Percentiles rank a stretch among this genome's conserved stretches.
phyloP scores from a whole-genome alignment of 2,329 filamentous ascomycete genomes.

The Cercospora beticola region DNA sequence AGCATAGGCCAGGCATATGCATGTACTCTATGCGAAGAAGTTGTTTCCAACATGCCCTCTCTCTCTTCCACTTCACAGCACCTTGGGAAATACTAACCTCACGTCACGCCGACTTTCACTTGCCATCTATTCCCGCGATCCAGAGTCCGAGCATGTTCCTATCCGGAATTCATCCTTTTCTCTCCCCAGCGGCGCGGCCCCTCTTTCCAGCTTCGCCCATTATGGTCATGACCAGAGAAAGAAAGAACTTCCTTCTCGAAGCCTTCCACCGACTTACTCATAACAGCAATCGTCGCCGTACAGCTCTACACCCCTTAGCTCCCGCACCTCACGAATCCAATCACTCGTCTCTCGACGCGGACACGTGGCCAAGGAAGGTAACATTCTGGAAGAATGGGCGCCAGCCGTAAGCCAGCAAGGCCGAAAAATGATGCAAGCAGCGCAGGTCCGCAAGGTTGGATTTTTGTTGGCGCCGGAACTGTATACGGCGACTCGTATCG shows the following conservation, averaged over 20 bases:
- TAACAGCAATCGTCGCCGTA: conserved; percentile 9
- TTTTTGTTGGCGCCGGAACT: too few species aligned
- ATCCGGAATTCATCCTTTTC: neutral
- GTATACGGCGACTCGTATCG: neutral
- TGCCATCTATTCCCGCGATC: neutral
- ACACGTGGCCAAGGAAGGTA: neutral
- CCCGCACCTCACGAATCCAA: neutral
- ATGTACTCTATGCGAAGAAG: neutral
- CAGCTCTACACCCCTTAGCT: conserved; percentile 5
- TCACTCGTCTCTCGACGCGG: neutral
- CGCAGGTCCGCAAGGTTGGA: too few species aligned
- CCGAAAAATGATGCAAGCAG: too few species aligned
- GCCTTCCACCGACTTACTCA: conserved; percentile 7
- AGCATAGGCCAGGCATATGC: neutral
- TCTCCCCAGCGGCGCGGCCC: neutral
- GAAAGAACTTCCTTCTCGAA: neutral
- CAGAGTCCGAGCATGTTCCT: neutral
- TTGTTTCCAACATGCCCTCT: neutral
- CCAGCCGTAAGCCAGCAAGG: neutral
- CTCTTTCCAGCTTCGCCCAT: neutral
- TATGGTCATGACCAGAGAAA: neutral
- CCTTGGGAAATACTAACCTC: neutral
- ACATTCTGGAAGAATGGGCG: neutral
- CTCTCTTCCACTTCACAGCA: too few species aligned
- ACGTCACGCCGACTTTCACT: neutral